phyloP scores from a whole-genome alignment of 1,284 basidiomycete genomes.

The Apiotrichum akiyoshidainum region DNA sequence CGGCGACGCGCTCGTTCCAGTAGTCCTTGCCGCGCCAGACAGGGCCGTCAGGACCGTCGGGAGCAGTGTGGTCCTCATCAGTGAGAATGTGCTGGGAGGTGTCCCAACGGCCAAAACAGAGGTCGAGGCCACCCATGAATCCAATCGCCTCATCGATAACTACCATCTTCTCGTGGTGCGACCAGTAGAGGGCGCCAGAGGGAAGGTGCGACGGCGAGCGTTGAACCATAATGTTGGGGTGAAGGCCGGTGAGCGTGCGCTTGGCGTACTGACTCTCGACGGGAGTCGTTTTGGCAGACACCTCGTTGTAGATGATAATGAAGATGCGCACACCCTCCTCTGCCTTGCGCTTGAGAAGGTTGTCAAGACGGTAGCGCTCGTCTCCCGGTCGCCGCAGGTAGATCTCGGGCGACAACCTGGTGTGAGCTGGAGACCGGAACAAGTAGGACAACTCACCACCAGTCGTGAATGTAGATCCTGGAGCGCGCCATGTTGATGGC shows the following conservation, averaged over 20 bases:
- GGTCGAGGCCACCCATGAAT: constrained; percentile 96
- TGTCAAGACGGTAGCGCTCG: constrained; percentile 84
- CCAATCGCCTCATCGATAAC: constrained; percentile 96
- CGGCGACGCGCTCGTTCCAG: constrained; percentile 81
- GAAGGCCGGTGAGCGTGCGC: constrained; percentile 74
- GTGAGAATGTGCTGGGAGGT: constrained; percentile 88
- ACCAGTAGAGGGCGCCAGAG: constrained; percentile 98
- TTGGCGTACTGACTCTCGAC: constrained; percentile 91
- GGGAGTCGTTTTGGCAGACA: constrained; percentile 93
- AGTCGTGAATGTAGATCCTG: constrained; percentile 87
- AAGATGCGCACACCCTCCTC: constrained; percentile 95
- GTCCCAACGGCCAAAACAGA: constrained; percentile 85
- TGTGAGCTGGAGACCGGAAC: neutral
- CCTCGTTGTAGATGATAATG: constrained; percentile 95
- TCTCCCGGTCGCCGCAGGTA: constrained; percentile 78
- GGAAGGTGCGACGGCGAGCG: constrained; percentile 96
- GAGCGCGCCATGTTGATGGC: constrained; percentile 89
- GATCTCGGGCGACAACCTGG: constrained; percentile 59
- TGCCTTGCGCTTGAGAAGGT: constrained; percentile 84
- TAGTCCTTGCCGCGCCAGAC: constrained; percentile 77
- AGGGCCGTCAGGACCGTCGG: constrained; percentile 60
- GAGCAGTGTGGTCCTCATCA: constrained; percentile 67
- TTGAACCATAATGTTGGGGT: constrained; percentile 94
- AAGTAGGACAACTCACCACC: constrained; percentile 60
- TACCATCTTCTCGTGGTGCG: constrained; percentile 97